Base-by-base conservation (phyloP, 768 basidiomycete species). In the Tulasnella sp. region DNA sequence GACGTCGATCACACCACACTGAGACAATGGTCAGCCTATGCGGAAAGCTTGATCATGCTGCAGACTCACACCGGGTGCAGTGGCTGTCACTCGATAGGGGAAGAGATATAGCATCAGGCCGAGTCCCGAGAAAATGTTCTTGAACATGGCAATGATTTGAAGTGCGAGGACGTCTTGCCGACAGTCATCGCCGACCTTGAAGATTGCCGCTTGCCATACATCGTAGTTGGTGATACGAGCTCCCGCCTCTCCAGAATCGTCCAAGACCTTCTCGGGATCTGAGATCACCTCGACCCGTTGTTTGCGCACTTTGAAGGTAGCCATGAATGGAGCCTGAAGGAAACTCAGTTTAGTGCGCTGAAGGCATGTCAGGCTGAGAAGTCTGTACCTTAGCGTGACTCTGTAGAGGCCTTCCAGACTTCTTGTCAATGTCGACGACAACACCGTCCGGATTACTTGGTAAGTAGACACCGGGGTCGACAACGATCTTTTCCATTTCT, bases 151-250 rank as follows among this genome's bases (percentile, higher is more conserved):
- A 74, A 99, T 98, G 74, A 98, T 82, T 77, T 99, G 97, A 64
- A 99, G 83, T 0, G 97, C 97, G 62, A 99, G 86, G n/a, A 98
- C 90, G 77, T 99, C 97, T 80, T 99, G 97, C 52, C 97, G 88
- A 79, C 97, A 99, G 78, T 99, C 97, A 78, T 99, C 97, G 71
- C 97, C 97, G 72, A 99, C 97, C 84, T 99, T 99, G 88, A 99
- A 99, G 75, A 99, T 99, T 0, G 97, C 97, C 75, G 94, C 90
- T 74, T 96, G 94, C 95, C 94, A 98, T 62, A 95, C 89, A 74
- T 98, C 94, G 77, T 90, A 92, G 76, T 89, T 85, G 16, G 79
- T 76, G 19, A 76, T 75, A 59, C 81, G 88, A 77, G 89, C 87
- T 36, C 83, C 78, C 5, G 85, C 87, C 16, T 81, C 83, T 4